Conservation (phyloP, 2,329 filamentous ascomycete species). For the Pseudogymnoascus sp. region DNA sequence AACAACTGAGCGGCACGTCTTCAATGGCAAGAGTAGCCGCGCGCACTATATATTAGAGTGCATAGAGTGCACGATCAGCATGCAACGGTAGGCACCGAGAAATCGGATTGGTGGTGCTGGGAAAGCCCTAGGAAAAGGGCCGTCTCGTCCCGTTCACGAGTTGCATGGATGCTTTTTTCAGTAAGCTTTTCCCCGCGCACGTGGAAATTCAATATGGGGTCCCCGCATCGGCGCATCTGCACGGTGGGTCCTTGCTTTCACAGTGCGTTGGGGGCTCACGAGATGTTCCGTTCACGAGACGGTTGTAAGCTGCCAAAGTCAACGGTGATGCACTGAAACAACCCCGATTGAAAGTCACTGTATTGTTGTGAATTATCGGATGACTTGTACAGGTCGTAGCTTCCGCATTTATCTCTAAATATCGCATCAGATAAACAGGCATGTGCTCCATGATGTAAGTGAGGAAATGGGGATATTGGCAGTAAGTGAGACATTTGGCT, state of each 20-base stretch:
- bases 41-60: not conserved
- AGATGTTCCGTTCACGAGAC: not conserved
- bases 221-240: not conserved
- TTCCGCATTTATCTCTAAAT: not conserved
- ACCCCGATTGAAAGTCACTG: not conserved
- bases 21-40: not conserved
- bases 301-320: not conserved
- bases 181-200: not conserved
- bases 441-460: not conserved
- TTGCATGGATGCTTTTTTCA: not conserved
- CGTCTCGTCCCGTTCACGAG: not conserved
- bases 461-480: not conserved
- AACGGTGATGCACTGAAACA: not conserved
- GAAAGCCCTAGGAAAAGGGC: not conserved
- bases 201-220: not conserved
- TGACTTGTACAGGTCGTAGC: not conserved
- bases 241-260: not conserved
- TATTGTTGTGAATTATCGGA: not conserved
- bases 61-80: not conserved
- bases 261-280: not conserved
- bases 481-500: constrained; percentile 4
- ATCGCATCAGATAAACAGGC: not conserved
- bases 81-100: not conserved
- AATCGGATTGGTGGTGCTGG: not conserved
- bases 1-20: not conserved